Evolutionary conservation across 805 yeast species (phyloP).

Genomic region (Brettanomyces nanus): DNA sequence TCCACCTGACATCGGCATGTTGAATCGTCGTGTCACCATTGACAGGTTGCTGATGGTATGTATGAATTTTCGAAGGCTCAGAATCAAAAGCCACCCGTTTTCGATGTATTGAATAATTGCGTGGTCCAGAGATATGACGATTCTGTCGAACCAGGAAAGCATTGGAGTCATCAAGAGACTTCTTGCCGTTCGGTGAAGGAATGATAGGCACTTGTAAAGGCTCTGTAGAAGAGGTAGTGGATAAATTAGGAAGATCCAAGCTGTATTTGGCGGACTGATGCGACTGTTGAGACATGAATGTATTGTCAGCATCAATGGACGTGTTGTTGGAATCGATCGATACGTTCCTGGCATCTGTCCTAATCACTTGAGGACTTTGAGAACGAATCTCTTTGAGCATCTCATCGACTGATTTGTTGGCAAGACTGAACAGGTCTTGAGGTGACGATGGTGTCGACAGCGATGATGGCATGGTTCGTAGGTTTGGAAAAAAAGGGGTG

Average conservation of each 20-base stretch:
- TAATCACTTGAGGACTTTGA: slow-evolving; percentile 4
- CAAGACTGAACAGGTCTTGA: slow-evolving; percentile 19
- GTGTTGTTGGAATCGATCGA: too few relatives aligned
- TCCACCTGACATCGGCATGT: slow-evolving; percentile 22
- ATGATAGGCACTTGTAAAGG: too few relatives aligned
- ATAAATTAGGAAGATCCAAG: slow-evolving; percentile 4
- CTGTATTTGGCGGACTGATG: slow-evolving; percentile 18
- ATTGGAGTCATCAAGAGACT: background rate
- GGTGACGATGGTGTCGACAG: slow-evolving; percentile 1
- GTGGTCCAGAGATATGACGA: slow-evolving; percentile 21
- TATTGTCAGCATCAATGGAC: background rate
- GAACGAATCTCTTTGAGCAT: slow-evolving; percentile 25
- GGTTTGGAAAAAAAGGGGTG: background rate
- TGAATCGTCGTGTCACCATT: slow-evolving; percentile 6
- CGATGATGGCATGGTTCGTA: background rate
- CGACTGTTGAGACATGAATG: background rate
- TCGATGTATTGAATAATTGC: slow-evolving; percentile 17
- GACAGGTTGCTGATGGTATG: slow-evolving; percentile 25
- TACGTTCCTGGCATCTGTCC: background rate
- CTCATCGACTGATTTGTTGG: slow-evolving; percentile 32
- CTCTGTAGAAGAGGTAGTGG: background rate
- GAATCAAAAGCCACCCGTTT: slow-evolving; percentile 31
- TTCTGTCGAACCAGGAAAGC: background rate
- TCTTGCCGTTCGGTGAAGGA: background rate
- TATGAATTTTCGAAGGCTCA: slow-evolving; percentile 21